Conservation (phyloP, 257 asterid genomes). For the Cordia subcordata region DNA sequence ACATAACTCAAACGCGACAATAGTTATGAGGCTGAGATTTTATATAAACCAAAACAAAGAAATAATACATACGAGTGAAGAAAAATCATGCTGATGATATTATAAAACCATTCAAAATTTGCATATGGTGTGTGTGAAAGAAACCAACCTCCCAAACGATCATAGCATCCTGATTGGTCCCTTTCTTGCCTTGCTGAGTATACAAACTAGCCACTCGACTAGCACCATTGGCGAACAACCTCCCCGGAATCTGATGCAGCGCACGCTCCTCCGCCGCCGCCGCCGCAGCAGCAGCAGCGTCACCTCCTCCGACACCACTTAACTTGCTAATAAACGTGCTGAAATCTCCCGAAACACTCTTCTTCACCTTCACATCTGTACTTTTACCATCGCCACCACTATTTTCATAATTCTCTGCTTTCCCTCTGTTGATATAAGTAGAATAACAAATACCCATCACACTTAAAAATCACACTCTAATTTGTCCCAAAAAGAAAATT, state of each 20-base stretch:
- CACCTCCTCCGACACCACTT: constrained; percentile 48
- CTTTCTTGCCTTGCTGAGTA: constrained; percentile 97
- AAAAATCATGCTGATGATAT: neutral
- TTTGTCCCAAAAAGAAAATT: too few species aligned
- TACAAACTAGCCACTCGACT: constrained; percentile 56
- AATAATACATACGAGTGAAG: neutral
- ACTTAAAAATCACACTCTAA: neutral
- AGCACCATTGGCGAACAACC: constrained; percentile 71
- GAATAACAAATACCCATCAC: constrained; percentile 94
- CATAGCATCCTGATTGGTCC: constrained; percentile 97
- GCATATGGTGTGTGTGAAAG: neutral
- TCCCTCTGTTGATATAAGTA: constrained; percentile 20
- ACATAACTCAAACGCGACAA: too few species aligned
- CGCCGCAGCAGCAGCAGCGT: constrained; percentile 28
- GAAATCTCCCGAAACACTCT: constrained; percentile 62
- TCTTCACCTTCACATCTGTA: constrained; percentile 46
- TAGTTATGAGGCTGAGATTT: too few species aligned
- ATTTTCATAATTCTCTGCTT: constrained; percentile 41
- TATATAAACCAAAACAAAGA: neutral
- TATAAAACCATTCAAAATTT: neutral
- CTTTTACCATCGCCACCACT: constrained; percentile 17
- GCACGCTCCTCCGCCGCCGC: constrained; percentile 66
- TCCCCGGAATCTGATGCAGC: constrained; percentile 73
- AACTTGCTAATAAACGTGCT: constrained; percentile 57
- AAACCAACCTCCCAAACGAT: constrained; percentile 92